Evolutionary conservation across 2,329 filamentous ascomycete species (phyloP).

Genomic region (Sordariomycetes sp.): DNA sequence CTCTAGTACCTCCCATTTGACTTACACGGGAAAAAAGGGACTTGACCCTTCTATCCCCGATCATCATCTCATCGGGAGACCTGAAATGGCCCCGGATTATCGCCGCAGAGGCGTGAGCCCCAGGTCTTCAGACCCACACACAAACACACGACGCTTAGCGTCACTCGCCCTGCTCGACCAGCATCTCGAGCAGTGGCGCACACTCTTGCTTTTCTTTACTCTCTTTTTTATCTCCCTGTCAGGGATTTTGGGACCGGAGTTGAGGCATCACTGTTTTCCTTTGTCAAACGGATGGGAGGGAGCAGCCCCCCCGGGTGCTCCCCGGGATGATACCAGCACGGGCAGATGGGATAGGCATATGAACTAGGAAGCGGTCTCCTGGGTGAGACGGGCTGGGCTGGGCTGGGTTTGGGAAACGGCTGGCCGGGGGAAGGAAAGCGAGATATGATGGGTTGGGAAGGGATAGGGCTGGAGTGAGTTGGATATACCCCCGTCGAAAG

Average conservation of each 20-base stretch:
- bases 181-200: neutral
- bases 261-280: neutral
- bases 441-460: too few relatives aligned
- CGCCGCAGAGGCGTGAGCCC: too few relatives aligned
- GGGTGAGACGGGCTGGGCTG: neutral
- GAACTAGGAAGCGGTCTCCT: neutral
- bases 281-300: neutral
- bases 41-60: too few relatives aligned
- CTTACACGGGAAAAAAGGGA: too few relatives aligned
- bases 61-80: too few relatives aligned
- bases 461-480: neutral
- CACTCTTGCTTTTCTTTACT: neutral
- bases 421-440: too few relatives aligned
- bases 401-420: neutral
- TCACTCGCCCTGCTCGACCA: neutral
- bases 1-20: too few relatives aligned
- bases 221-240: too few relatives aligned
- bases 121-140: too few relatives aligned
- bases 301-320: neutral
- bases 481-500: neutral
- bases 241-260: too few relatives aligned
- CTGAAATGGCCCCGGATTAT: too few relatives aligned
- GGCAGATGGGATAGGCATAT: neutral
- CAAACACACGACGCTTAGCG: neutral
- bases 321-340: neutral